These are phyloP conservation scores for Ulota crispa DNA, from an alignment of 225 moss, liverwort and hornwort genomes.

Conservation along the genomic window DNA sequence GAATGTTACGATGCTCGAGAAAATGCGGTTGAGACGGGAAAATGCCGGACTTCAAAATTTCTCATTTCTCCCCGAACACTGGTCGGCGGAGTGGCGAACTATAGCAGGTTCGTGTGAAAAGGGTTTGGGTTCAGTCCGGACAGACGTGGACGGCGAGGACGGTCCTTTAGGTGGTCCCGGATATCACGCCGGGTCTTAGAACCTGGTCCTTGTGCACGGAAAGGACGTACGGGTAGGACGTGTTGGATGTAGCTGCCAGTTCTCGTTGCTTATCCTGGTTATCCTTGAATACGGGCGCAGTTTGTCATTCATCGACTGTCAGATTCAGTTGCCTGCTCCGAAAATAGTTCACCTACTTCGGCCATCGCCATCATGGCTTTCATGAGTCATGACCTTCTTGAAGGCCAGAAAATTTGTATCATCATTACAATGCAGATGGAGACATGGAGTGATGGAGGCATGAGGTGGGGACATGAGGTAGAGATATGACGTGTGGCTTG, in stretches of 20 bases:
- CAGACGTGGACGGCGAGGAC: neutral
- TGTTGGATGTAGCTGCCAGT: neutral
- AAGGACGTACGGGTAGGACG: constrained; percentile 52
- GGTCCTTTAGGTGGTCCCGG: neutral
- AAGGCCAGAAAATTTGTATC: too few species aligned
- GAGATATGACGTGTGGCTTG: too few species aligned
- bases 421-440: too few species aligned
- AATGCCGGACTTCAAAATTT: too few species aligned
- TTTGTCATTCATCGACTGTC: neutral
- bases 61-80: too few species aligned
- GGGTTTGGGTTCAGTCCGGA: neutral
- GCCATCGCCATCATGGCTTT: too few species aligned
- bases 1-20: too few species aligned
- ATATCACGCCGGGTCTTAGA: neutral
- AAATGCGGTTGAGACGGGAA: too few species aligned
- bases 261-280: neutral
- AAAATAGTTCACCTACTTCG: neutral
- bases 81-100: neutral
- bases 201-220: constrained; percentile 33
- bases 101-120: neutral
- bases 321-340: neutral
- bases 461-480: too few species aligned
- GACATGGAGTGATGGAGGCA: too few species aligned
- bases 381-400: too few species aligned
- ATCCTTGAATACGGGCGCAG: too few species aligned